These are phyloP conservation scores for Populus simonii DNA, from an alignment of 345 rosid species.

Conservation along the genomic window DNA sequence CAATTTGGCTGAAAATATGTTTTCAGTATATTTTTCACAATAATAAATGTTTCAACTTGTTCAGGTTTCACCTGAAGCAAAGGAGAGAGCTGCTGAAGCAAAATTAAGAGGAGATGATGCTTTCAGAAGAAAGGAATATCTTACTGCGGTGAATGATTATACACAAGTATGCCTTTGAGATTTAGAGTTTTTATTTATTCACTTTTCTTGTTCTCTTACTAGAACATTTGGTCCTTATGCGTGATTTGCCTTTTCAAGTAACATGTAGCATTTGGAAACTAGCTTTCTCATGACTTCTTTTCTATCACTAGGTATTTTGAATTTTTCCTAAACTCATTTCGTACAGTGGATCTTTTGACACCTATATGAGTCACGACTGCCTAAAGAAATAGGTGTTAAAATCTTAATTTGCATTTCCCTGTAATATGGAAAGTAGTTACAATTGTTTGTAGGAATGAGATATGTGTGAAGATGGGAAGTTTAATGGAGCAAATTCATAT, in stretches of 20 bases:
- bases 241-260: neutral
- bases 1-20: neutral
- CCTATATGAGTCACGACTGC: neutral
- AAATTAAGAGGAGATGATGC: constrained; percentile 91
- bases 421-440: neutral
- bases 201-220: neutral
- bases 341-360: neutral
- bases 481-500: neutral
- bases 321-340: neutral
- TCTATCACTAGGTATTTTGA: neutral
- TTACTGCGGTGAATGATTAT: constrained; percentile 64
- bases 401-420: neutral
- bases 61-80: constrained; percentile 77
- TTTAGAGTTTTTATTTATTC: neutral
- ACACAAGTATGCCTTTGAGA: constrained; percentile 54
- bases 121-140: constrained; percentile 57
- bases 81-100: constrained; percentile 79
- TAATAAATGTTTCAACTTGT: neutral
- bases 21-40: neutral
- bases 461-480: neutral
- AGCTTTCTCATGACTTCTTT: neutral
- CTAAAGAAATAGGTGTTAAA: neutral
- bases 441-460: neutral
- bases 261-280: neutral
- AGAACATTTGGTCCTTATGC: neutral